Base-by-base conservation (phyloP, 108 stramenopile genomes). In the Cyclostephanos invisitatus region DNA sequence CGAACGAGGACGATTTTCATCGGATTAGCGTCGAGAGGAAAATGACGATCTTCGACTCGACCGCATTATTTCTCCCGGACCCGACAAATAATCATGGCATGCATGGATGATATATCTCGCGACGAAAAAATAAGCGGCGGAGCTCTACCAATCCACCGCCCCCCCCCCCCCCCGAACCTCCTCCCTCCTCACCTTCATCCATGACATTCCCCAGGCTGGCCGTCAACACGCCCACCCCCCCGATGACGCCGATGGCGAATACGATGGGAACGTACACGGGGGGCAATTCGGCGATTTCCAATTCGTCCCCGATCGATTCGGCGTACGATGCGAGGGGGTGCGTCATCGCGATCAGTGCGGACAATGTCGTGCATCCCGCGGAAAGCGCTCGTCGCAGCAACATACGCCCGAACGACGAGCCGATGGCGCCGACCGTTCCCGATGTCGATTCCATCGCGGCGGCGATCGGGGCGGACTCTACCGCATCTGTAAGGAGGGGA, bases 141-240 rank as follows among this genome's bases (percentile, higher is more conserved):
- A 17, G 2, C 3, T 62, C 60, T n/a, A n/a, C n/a, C n/a, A n/a
- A n/a, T n/a, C n/a, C n/a, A n/a, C n/a, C n/a, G n/a, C n/a, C n/a
- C n/a, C n/a, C n/a, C n/a, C n/a, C n/a, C n/a, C n/a, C n/a, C n/a
- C n/a, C n/a, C n/a, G n/a, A n/a, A n/a, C n/a, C n/a, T n/a, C n/a
- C n/a, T n/a, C n/a, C n/a, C 2, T 14, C 66, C 83, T 35, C 54
- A 87, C 84, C 84, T 85, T 93, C 93, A 42, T 85, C 75, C 86
- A 90, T 90, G 7, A 94, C 90, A 78, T 94, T 83, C 44, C 93
- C 93, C 10, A 94, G 63, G 67, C 82, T 85, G 25, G 74, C 50
- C 5, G 92, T 94, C 74, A 94, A 68, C 0, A 87, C 63, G 64
- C 90, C 92, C 11, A 94, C 90, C 48, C 92, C 92, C n/a, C 78